These are phyloP conservation scores for Rhododendron mucronatum DNA, from an alignment of 148 eudicot genomes.

Conservation along the genomic window DNA sequence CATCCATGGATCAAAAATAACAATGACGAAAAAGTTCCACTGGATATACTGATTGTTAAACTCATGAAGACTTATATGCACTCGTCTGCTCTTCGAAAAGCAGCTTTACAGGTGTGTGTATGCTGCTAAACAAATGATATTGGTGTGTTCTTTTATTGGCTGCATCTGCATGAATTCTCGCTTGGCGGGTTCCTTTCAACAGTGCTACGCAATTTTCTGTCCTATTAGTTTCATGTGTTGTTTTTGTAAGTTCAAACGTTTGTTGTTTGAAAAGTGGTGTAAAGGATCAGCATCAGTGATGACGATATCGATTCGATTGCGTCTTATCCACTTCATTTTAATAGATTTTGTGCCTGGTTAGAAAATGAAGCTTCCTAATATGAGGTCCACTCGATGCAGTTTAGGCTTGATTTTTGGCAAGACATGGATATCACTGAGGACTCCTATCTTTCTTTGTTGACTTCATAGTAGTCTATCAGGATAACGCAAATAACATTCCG, in stretches of 20 bases:
- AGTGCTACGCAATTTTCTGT: background rate
- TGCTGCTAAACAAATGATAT: constrained; percentile 2
- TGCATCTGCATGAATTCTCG: background rate
- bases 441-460: background rate
- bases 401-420: background rate
- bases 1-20: constrained; percentile 81
- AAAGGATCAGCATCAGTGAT: background rate
- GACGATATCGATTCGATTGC: background rate
- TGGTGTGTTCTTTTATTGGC: background rate
- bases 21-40: constrained; percentile 51
- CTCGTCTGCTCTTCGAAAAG: constrained; percentile 88
- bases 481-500: background rate
- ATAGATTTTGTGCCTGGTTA: background rate
- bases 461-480: background rate
- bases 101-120: constrained; percentile 72
- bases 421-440: background rate
- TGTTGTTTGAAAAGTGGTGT: background rate
- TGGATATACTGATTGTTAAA: constrained; percentile 69
- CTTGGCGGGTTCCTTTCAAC: background rate
- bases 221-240: background rate
- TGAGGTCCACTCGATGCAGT: background rate
- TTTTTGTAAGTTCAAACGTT: background rate
- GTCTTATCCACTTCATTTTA: background rate
- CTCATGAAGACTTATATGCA: constrained; percentile 75
- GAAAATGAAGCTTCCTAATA: background rate